These are phyloP conservation scores for Penicillium salamii DNA, from an alignment of 495 filamentous ascomycete genomes.

Conservation along the genomic window DNA sequence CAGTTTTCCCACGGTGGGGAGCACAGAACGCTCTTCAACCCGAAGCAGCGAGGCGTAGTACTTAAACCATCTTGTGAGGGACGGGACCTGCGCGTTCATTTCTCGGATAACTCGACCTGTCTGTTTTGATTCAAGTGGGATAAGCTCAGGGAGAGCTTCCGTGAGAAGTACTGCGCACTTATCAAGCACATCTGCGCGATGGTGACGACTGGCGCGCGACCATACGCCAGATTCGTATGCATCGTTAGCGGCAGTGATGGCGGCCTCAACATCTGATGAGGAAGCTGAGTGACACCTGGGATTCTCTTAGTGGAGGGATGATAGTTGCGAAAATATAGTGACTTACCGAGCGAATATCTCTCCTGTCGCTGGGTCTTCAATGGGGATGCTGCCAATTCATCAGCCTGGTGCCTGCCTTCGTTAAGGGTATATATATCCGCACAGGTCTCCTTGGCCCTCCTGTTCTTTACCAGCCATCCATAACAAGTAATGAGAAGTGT, in stretches of 20 bases:
- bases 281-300: conserved; percentile 45
- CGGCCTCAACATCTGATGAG: conserved; percentile 40
- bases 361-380: conserved; percentile 22
- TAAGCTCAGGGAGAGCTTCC: conserved; percentile 45
- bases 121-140: conserved; percentile 56
- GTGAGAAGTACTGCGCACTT: conserved; percentile 52
- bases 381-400: conserved; percentile 12
- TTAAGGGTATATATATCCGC: neutral
- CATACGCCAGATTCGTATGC: conserved; percentile 56
- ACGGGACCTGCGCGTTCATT: conserved; percentile 62
- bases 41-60: conserved; percentile 61
- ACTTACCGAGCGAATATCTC: conserved; percentile 20
- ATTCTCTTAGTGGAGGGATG: neutral
- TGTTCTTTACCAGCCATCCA: conserved; percentile 7
- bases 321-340: neutral
- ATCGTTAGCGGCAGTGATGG: conserved; percentile 44
- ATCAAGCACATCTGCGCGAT: conserved; percentile 55
- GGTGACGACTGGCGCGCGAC: conserved; percentile 52
- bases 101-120: conserved; percentile 63
- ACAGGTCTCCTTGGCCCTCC: conserved; percentile 4
- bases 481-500: conserved; percentile 1
- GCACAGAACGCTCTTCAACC: conserved; percentile 57
- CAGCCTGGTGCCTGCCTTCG: neutral
- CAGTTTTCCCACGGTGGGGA: conserved; percentile 57
- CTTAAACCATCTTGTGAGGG: conserved; percentile 61